Conservation (phyloP, 305 asterid genomes). For the Fraxinus nigra region DNA sequence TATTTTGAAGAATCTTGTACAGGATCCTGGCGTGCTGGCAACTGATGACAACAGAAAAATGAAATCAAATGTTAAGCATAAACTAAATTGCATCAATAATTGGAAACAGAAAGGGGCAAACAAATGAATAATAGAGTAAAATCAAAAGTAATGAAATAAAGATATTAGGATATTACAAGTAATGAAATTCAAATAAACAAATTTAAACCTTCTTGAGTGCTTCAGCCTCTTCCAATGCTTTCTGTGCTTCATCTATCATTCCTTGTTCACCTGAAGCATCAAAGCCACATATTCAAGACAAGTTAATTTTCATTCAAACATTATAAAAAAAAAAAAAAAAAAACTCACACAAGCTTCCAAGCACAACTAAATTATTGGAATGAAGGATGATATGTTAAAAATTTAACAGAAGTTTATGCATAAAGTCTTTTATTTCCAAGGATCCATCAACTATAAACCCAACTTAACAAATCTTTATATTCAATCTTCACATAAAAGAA, state of each 20-base stretch:
- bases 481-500: neutral
- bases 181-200: conserved; percentile 2
- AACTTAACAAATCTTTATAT: neutral
- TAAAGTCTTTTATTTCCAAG: neutral
- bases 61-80: conserved; percentile 11
- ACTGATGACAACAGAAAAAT: conserved; percentile 29
- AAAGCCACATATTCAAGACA: conserved; percentile 4
- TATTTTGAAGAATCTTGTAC: conserved; percentile 61
- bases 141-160: neutral
- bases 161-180: neutral
- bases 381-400: neutral
- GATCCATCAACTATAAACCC: neutral
- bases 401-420: neutral
- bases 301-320: neutral
- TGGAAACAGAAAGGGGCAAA: neutral
- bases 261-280: conserved; percentile 76
- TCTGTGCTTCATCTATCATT: conserved; percentile 85
- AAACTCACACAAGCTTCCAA: neutral
- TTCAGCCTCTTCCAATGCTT: conserved; percentile 92
- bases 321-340: neutral
- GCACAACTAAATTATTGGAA: neutral
- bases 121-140: conserved; percentile 11
- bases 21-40: conserved; percentile 73
- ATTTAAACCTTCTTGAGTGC: conserved; percentile 73
- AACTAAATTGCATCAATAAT: neutral